Conservation (phyloP, 345 rosid genomes). For the Citrus reticulata region DNA sequence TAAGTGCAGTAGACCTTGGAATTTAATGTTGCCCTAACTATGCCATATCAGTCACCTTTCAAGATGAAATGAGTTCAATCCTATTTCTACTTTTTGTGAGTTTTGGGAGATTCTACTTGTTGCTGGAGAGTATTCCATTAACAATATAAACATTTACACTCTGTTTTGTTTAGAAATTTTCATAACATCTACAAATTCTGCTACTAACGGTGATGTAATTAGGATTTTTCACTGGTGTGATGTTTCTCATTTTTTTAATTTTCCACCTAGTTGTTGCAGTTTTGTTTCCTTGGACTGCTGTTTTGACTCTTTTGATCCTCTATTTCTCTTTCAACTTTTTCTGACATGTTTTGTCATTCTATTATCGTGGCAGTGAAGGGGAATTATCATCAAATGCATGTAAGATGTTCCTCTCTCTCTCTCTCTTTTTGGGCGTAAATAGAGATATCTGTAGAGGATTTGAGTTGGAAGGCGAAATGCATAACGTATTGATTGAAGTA, state of each 20-base stretch:
- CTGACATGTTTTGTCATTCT: background rate
- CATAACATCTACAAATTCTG: background rate
- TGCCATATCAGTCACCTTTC: background rate
- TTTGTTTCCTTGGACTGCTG: constrained; percentile 3
- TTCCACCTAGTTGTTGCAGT: background rate
- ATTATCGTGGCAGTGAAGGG: constrained; percentile 56
- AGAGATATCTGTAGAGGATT: constrained; percentile 10
- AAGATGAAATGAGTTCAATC: background rate
- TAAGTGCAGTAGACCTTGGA: background rate
- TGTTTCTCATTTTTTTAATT: background rate
- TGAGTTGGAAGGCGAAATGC: background rate
- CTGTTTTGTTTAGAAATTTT: background rate
- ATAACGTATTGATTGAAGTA: constrained; percentile 17
- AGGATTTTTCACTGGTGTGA: background rate
- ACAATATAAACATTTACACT: background rate
- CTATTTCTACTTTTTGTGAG: background rate
- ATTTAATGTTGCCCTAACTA: background rate
- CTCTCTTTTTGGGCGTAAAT: constrained; percentile 10
- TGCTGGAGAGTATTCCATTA: background rate
- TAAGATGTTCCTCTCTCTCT: constrained; percentile 35
- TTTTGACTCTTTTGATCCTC: constrained; percentile 8
- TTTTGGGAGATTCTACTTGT: background rate
- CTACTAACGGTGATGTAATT: background rate
- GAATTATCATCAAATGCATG: constrained; percentile 78
- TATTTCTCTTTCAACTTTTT: background rate